These are phyloP conservation scores for Platanus orientalis DNA, from an alignment of 164 flowering plant genomes.

Conservation along the genomic window DNA sequence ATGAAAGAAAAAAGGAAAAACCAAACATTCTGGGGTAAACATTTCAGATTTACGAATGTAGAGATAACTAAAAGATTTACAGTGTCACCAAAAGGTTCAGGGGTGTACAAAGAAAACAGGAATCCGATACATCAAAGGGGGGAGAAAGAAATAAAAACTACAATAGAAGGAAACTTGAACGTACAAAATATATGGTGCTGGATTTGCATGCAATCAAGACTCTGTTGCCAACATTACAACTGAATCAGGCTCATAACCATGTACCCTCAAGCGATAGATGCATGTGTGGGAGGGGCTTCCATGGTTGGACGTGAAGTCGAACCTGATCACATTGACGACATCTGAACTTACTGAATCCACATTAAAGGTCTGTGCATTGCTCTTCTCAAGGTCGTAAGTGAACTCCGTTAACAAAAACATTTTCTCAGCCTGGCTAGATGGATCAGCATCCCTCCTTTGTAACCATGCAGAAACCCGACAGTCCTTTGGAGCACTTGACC, in stretches of 20 bases:
- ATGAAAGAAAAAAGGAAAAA: no score
- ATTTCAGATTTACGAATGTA: no score
- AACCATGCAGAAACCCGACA: conserved; percentile 74
- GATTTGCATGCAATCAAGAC: conserved; percentile 16
- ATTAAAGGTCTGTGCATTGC: conserved; percentile 75
- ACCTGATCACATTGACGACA: conserved; percentile 56
- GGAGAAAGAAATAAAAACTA: no score
- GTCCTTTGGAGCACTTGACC: conserved; percentile 89
- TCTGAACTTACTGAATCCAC: conserved; percentile 40
- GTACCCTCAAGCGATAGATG: conserved; percentile 93
- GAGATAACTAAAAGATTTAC: no score
- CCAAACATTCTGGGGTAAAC: no score
- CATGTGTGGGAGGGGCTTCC: conserved; percentile 72
- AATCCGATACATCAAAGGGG: no score
- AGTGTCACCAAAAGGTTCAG: no score
- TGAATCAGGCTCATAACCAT: conserved; percentile 66
- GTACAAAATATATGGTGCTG: no score
- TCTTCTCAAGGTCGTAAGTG: conserved; percentile 79
- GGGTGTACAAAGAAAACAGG: no score
- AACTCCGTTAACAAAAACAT: conserved; percentile 60
- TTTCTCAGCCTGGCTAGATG: conserved; percentile 22
- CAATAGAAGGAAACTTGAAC: no score
- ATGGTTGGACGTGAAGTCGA: conserved; percentile 76
- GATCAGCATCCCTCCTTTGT: conserved; percentile 24
- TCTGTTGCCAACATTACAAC: conserved; percentile 32